These are phyloP conservation scores for Achaetomiella virescens DNA, from an alignment of 495 filamentous ascomycete genomes.

Conservation along the genomic window DNA sequence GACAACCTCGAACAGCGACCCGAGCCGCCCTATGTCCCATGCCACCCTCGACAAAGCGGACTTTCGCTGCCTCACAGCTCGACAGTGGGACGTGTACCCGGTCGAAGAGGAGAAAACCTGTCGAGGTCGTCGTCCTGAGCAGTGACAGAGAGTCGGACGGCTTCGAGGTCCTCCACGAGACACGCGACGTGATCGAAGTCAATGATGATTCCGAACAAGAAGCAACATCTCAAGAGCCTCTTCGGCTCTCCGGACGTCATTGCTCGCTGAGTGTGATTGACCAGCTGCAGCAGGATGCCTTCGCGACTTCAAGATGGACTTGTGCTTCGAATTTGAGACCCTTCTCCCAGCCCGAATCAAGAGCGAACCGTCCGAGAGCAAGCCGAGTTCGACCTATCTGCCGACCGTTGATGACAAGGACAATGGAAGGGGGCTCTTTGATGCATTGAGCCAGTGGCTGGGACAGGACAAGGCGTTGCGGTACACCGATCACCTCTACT, in stretches of 20 bases:
- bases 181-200: neutral
- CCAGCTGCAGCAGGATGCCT: constrained; percentile 4
- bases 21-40: too few relatives aligned
- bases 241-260: neutral
- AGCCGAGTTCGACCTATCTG: neutral
- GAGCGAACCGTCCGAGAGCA: neutral
- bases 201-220: neutral
- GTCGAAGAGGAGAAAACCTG: neutral
- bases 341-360: neutral
- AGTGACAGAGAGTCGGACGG: neutral
- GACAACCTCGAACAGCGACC: too few relatives aligned
- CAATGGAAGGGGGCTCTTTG: neutral
- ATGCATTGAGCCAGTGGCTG: constrained; percentile 13
- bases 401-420: neutral
- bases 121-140: neutral
- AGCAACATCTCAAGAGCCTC: too few relatives aligned
- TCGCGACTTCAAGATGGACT: constrained; percentile 9
- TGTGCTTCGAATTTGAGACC: constrained; percentile 5
- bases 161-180: neutral
- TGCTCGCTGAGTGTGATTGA: neutral
- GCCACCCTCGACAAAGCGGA: constrained; percentile 2
- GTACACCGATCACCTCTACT: constrained; percentile 9
- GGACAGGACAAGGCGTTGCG: constrained; percentile 7
- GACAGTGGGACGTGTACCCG: neutral
- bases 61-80: neutral